Evolutionary conservation across 768 basidiomycete genomes (phyloP).

Genomic region (Kwoniella botswanensis): DNA sequence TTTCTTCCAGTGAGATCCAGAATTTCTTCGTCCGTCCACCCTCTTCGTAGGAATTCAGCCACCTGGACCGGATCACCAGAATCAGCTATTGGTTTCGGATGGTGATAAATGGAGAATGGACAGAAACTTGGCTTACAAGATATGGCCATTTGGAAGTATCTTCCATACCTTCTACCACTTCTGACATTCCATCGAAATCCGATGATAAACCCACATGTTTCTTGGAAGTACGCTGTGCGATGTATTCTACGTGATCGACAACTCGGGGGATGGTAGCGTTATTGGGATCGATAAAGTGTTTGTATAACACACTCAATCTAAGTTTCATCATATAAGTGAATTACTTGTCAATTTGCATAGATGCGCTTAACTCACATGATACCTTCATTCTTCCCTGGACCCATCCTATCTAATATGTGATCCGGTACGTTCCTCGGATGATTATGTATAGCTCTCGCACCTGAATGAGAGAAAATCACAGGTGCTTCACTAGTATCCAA

Average conservation of each 20-base stretch:
- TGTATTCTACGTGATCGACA: constrained; percentile 38
- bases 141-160: constrained; percentile 30
- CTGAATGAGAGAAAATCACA: constrained; percentile 34
- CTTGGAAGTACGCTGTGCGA: constrained; percentile 18
- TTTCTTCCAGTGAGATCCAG: constrained; percentile 33
- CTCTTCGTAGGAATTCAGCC: constrained; percentile 29
- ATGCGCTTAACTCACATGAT: too few species aligned
- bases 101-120: too few species aligned
- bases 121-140: constrained; percentile 16
- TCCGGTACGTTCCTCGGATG: constrained; percentile 42
- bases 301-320: constrained; percentile 26
- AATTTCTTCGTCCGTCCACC: constrained; percentile 38
- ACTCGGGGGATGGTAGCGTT: constrained; percentile 31
- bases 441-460: constrained; percentile 24
- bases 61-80: constrained; percentile 13
- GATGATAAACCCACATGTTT: constrained; percentile 29
- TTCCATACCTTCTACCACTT: constrained; percentile 32
- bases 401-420: constrained; percentile 25
- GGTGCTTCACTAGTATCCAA: constrained; percentile 28
- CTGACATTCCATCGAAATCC: constrained; percentile 38
- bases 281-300: constrained; percentile 27
- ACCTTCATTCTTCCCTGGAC: constrained; percentile 28
- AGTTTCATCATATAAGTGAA: not conserved
- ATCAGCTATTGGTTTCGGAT: not conserved
- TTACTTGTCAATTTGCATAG: too few species aligned